Base-by-base conservation (phyloP, 345 rosid species). In the Syzygium aqueum region DNA sequence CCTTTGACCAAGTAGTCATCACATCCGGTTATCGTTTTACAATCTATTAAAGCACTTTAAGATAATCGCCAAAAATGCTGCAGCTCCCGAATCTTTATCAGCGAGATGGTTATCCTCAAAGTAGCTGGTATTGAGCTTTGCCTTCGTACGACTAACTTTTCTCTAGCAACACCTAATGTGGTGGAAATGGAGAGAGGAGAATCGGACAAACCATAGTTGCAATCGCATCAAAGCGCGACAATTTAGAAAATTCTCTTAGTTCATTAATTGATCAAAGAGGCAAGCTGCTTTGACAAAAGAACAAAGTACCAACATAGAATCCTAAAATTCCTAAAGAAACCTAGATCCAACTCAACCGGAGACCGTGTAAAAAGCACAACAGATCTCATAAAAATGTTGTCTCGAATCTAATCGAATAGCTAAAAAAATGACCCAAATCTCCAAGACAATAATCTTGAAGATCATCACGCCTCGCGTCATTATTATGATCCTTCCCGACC, bases 401-500 rank as follows among this genome's bases (percentile, higher is more conserved):
- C 28, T 27, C 5, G 1, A 59, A 63, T 63, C 40, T 63, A 14
- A 63, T 0, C 37, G 7, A 63, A 63, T 63, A 63, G 21, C 16
- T 15, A 65, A 30, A 30, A 16, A 65, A 28, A 65, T 65, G 30
- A 65, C 23, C 22, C 43, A 65, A n/a, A n/a, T n/a, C n/a, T 0
- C 0, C 30, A 30, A 30, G 22, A 65, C 78, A 0, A 37, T 0
- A 30, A 2, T 30, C 5, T 30, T 3, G 1, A 28, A 65, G 43
- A 30, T 30, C 2, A 8, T 30, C 9, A 37, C 0, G 23, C 8
- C 6, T 30, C 0, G 3, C 11, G 10, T 15, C 37, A n/a, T 0
- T 63, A 14, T 3, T 6, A n/a, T 7, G 73, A 63, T 63, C 37
- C 37, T 14, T 14, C 77, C 73, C 21, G 21, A 63, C 77, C 37